Conservation (phyloP, 371 early-diverging fungal genomes). For the Dichotomocladium elegans region DNA sequence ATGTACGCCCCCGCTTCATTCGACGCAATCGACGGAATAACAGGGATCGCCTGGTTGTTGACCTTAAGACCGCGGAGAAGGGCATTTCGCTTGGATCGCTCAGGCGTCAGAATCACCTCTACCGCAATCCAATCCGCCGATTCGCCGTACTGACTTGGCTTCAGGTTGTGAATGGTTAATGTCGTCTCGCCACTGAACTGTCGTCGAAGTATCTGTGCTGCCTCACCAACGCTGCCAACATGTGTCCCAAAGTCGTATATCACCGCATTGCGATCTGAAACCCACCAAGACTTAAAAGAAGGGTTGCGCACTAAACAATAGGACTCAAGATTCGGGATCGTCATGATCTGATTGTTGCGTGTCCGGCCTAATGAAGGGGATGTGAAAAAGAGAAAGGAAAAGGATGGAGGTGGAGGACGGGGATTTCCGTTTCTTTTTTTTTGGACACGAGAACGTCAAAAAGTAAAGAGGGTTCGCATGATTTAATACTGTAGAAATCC, state of each 20-base stretch:
- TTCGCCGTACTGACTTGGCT: not conserved
- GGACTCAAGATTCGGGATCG: not conserved
- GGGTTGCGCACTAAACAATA: not conserved
- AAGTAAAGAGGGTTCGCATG: no score
- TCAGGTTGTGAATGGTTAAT: not conserved
- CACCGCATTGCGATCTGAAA: not conserved
- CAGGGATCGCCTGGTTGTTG: not conserved
- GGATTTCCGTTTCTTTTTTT: no score
- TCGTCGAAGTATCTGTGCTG: not conserved
- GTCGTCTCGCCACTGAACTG: slow-evolving; percentile 4
- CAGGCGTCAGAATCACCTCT: not conserved
- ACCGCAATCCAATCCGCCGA: not conserved
- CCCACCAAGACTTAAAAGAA: slow-evolving; percentile 1
- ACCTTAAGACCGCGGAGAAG: not conserved
- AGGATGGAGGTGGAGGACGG: no score
- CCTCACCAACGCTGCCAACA: not conserved
- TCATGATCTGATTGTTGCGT: no score
- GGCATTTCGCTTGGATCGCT: not conserved
- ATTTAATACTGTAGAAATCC: no score
- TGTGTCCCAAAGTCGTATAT: not conserved
- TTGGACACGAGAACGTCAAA: no score
- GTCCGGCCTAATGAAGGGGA: no score
- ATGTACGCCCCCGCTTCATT: slow-evolving; percentile 3
- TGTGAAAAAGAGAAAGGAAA: no score
- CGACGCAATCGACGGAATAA: not conserved